A percentile compares a stretch with the other conserved stretches of the same genome.
Conservation (phyloP, 2,329 filamentous ascomycete species). For the Thielaviopsis punctulata region DNA sequence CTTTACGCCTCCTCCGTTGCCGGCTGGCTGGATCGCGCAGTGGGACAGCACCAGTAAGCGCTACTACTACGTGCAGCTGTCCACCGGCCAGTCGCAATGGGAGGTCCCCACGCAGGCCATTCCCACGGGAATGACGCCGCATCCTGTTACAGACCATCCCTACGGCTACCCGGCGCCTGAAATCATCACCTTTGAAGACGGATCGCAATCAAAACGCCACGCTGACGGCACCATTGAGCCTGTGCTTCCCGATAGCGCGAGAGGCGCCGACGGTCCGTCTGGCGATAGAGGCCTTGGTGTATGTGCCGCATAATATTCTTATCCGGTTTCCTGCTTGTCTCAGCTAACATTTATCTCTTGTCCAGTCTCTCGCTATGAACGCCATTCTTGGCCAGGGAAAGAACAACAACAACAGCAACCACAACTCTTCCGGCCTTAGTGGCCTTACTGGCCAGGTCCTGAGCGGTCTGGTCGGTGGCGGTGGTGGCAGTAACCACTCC, state of each 20-base stretch:
- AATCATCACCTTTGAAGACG: constrained; percentile 45
- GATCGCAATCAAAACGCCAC: constrained; percentile 42
- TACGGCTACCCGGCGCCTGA: constrained; percentile 33
- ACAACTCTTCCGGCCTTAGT: constrained; percentile 25
- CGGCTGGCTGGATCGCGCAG: constrained; percentile 51
- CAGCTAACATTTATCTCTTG: not conserved
- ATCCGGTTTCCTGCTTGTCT: constrained; percentile 16
- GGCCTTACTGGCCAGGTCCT: constrained; percentile 32
- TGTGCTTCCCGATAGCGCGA: constrained; percentile 28
- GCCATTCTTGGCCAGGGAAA: constrained; percentile 33
- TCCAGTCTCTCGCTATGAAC: constrained; percentile 43
- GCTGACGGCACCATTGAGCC: constrained; percentile 45
- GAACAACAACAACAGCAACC: constrained; percentile 22
- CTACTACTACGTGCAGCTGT: constrained; percentile 57
- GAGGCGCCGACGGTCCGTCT: constrained; percentile 31
- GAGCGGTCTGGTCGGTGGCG: constrained; percentile 20
- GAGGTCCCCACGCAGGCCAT: constrained; percentile 50
- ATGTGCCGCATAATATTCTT: constrained; percentile 22
- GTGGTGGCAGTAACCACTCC: constrained; percentile 16
- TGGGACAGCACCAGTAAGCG: constrained; percentile 48
- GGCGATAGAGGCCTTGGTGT: constrained; percentile 50
- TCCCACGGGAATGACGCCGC: constrained; percentile 42
- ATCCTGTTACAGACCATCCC: constrained; percentile 38
- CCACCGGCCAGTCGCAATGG: constrained; percentile 57
- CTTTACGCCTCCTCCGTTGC: constrained; percentile 41